Percentiles rank a stretch among this genome's conserved stretches.
phyloP scores from a whole-genome alignment of 78 protist genomes.

The Monosiga brevicollis region DNA sequence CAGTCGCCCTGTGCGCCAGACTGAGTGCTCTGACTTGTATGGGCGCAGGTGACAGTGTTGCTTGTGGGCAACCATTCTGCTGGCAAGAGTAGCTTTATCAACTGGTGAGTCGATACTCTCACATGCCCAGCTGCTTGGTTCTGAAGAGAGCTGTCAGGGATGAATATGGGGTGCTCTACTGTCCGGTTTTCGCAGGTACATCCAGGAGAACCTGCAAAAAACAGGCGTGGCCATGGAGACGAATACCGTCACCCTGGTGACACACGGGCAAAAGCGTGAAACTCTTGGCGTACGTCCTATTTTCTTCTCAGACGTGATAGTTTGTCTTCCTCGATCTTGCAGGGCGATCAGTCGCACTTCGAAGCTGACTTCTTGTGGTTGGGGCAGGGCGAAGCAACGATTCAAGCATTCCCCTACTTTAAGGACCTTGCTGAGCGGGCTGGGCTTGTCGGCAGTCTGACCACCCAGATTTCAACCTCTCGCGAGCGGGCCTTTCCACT shows the following conservation, averaged over 20 bases:
- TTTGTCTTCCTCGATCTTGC: background rate
- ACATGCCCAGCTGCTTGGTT: background rate
- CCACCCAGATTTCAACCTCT: background rate
- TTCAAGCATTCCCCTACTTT: background rate
- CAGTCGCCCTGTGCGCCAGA: no score
- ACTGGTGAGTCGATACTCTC: slow-evolving; percentile 2
- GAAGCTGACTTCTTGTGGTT: background rate
- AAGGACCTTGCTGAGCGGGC: background rate
- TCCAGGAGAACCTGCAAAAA: slow-evolving; percentile 27
- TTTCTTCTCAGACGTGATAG: background rate
- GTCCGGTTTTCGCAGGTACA: slow-evolving; percentile 13
- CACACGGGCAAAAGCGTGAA: slow-evolving; percentile 4
- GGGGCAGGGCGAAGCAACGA: background rate
- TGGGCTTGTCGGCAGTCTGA: background rate
- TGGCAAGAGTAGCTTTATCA: slow-evolving; percentile 38
- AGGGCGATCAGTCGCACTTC: background rate
- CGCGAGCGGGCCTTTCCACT: background rate
- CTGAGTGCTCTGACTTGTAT: no score
- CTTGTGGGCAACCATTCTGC: slow-evolving; percentile 45
- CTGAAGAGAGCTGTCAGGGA: background rate
- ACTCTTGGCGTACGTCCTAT: background rate
- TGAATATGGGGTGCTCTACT: background rate
- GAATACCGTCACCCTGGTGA: slow-evolving; percentile 19
- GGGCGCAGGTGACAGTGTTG: slow-evolving; percentile 26
- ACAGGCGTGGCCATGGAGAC: slow-evolving; percentile 50